These are phyloP conservation scores for Musa beccarii DNA, from an alignment of 176 grass and related monocot genomes.

Conservation along the genomic window DNA sequence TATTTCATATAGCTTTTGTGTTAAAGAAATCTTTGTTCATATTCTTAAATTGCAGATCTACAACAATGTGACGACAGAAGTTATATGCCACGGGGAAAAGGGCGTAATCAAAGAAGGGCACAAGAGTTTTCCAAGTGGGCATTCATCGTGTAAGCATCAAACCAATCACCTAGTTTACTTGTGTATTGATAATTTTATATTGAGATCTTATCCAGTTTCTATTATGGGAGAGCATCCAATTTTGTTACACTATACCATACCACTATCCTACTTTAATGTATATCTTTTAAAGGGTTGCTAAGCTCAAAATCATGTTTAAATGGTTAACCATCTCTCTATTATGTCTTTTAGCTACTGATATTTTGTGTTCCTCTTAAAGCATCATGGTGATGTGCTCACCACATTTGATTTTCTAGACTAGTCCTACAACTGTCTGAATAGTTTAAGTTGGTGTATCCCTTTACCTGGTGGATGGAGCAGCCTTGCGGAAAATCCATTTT, in stretches of 20 bases:
- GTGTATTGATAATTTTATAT: neutral
- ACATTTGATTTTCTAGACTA: too few species aligned
- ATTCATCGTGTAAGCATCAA: conserved; percentile 8
- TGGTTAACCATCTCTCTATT: neutral
- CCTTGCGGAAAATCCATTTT: too few species aligned
- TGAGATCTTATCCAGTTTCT: too few species aligned
- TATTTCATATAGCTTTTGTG: neutral
- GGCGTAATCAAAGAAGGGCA: conserved; percentile 13
- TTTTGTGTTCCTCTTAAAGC: neutral
- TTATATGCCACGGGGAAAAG: conserved; percentile 7
- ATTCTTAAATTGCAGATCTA: neutral
- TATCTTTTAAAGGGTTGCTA: neutral
- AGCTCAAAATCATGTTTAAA: neutral
- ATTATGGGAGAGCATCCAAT: too few species aligned
- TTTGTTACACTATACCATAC: neutral
- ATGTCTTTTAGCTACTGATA: neutral
- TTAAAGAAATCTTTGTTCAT: neutral
- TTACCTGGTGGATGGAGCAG: too few species aligned
- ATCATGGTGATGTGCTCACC: too few species aligned
- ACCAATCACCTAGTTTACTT: neutral
- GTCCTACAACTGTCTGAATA: too few species aligned
- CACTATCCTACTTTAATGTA: neutral
- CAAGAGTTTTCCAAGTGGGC: conserved; percentile 10
- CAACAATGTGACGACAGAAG: conserved; percentile 7
- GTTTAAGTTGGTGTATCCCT: too few species aligned